Evolutionary conservation across 345 rosid species (phyloP), one percentile per base, ranked within the genome.

Genomic region (Lepidium didymum): DNA sequence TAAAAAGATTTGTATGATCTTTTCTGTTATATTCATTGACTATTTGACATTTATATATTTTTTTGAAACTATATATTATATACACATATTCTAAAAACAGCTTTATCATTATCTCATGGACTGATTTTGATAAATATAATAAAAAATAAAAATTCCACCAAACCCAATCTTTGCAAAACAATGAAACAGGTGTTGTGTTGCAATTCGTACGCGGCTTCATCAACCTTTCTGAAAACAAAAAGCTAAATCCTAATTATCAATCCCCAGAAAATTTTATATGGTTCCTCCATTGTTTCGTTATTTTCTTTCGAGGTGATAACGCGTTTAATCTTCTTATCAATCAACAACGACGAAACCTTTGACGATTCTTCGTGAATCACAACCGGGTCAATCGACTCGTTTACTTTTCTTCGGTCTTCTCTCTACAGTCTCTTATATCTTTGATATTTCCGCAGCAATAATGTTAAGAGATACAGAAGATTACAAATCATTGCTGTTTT

Each of bases 371-470:
- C 70, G 7, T 47, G 2, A 4, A 56, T 21, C 14, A 5, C 66
- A 60, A 47, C 45, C 70, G 76, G 66, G 76, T 49, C 77, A 66
- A 73, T 51, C 77, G 42, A 21, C 67, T 73, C 72, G 77, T 58
- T 67, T 73, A 73, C 72, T 66, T 66, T 65, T 73, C 77, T 57
- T 33, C 47, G 54, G 72, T 73, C 67, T 57, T 72, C 69, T 62
- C 23, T 57, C 59, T 16, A 47, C 38, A 42, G 66, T 16, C 10
- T 27, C 29, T 52, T 7, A 3, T 45, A 19, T 18, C 49, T 61
- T 34, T 61, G 75, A 70, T 41, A 11, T 25, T 36, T 62, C 56
- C 4, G 33, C 56, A 55, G 33, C 69, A 25, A 63, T 64, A 64
- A 53, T 53, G 47, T 15, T 0, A 31, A 19, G 3, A 50, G 5